These are phyloP conservation scores for Colletotrichum tamarilloi DNA, from an alignment of 2,329 filamentous ascomycete genomes.

Conservation along the genomic window DNA sequence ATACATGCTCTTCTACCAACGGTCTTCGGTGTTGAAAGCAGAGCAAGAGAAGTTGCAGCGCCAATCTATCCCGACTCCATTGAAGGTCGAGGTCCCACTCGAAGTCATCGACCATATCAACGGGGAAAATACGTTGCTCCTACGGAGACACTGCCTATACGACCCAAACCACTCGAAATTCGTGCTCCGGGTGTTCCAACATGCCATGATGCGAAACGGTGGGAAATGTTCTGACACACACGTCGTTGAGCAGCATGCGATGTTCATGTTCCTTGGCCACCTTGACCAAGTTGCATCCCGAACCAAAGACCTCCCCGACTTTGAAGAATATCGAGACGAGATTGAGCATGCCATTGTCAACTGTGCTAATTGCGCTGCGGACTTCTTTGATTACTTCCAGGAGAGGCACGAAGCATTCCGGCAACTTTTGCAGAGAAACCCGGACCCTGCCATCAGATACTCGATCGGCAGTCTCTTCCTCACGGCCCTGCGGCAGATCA, in stretches of 20 bases:
- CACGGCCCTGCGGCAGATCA: constrained; percentile 63
- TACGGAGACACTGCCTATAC: constrained; percentile 83
- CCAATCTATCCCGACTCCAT: constrained; percentile 48
- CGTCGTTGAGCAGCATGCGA: constrained; percentile 56
- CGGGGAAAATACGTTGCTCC: constrained; percentile 76
- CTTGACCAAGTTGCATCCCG: constrained; percentile 81
- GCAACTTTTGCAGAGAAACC: constrained; percentile 72
- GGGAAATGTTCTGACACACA: constrained; percentile 55
- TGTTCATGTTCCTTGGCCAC: constrained; percentile 71
- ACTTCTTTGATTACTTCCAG: constrained; percentile 71
- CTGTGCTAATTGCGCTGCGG: constrained; percentile 66
- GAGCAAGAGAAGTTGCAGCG: constrained; percentile 60
- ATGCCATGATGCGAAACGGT: constrained; percentile 61
- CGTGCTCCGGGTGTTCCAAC: constrained; percentile 69
- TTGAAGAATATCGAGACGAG: constrained; percentile 64
- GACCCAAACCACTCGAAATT: constrained; percentile 79
- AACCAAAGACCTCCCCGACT: constrained; percentile 74
- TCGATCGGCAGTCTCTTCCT: constrained; percentile 64
- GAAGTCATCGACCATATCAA: constrained; percentile 70
- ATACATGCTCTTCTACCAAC: constrained; percentile 98
- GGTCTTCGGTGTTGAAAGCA: constrained; percentile 72
- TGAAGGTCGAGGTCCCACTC: constrained; percentile 57
- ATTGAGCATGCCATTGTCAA: constrained; percentile 58
- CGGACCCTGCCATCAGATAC: constrained; percentile 65
- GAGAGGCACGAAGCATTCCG: constrained; percentile 67